Percentiles rank a stretch among this genome's conserved stretches.
These are phyloP conservation scores for Cyclotella choctawhatcheeana DNA, from an alignment of 108 stramenopile species.

Conservation along the genomic window DNA sequence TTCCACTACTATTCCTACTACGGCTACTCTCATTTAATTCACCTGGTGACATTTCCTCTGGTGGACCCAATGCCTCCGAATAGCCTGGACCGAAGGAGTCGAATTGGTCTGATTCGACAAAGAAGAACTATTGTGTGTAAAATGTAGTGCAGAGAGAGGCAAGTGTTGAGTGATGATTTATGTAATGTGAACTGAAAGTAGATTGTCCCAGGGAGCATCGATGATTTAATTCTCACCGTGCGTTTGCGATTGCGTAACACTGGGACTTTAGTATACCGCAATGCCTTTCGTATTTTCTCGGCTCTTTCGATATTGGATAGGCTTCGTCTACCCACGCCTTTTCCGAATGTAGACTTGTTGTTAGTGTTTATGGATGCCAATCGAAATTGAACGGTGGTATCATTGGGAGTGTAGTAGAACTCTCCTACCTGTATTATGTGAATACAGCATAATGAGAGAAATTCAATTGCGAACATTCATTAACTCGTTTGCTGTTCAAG, in stretches of 20 bases:
- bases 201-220: too few relatives aligned
- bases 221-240: too few relatives aligned
- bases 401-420: conserved; percentile 85
- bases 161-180: too few relatives aligned
- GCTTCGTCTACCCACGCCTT: conserved; percentile 26
- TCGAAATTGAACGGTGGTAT: conserved; percentile 88
- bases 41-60: conserved; percentile 67
- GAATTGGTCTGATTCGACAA: conserved; percentile 76
- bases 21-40: conserved; percentile 50
- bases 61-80: conserved; percentile 74
- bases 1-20: conserved; percentile 4
- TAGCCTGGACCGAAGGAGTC: conserved; percentile 81
- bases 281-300: conserved; percentile 76
- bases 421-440: too few relatives aligned
- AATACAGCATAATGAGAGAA: too few relatives aligned
- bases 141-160: too few relatives aligned
- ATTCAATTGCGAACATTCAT: too few relatives aligned
- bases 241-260: conserved; percentile 81
- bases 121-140: too few relatives aligned
- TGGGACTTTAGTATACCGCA: conserved; percentile 76
- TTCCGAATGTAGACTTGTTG: not conserved
- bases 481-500: too few relatives aligned
- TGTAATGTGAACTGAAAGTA: too few relatives aligned
- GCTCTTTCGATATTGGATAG: conserved; percentile 69
- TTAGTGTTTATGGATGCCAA: conserved; percentile 46